Conservation (phyloP, 768 basidiomycete species). For the Pleurotus cornucopiae region DNA sequence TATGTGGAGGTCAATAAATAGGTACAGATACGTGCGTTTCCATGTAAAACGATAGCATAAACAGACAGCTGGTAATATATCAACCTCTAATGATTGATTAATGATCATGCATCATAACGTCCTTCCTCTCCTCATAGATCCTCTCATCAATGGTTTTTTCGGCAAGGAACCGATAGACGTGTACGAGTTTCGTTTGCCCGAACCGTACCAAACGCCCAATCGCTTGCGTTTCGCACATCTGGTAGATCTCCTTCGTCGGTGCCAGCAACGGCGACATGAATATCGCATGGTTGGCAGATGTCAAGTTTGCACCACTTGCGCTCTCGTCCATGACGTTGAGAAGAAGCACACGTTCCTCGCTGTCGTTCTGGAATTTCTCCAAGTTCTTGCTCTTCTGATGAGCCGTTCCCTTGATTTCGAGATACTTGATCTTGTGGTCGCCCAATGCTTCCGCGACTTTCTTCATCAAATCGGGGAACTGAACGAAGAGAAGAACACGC, state of each 20-base stretch:
- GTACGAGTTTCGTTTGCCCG: slow-evolving; percentile 77
- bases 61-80: no score
- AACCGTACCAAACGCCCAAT: slow-evolving; percentile 81
- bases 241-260: slow-evolving; percentile 77
- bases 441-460: slow-evolving; percentile 84
- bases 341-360: slow-evolving; percentile 75
- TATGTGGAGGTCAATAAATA: no score
- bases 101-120: slow-evolving; percentile 13
- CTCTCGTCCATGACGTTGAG: slow-evolving; percentile 94
- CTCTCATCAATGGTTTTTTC: slow-evolving; percentile 85
- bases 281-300: slow-evolving; percentile 90
- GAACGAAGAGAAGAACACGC: slow-evolving; percentile 90
- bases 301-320: slow-evolving; percentile 90
- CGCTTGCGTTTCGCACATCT: slow-evolving; percentile 79
- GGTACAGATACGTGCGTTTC: no score
- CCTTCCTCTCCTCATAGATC: slow-evolving; percentile 60
- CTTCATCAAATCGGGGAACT: slow-evolving; percentile 89
- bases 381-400: slow-evolving; percentile 76
- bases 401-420: slow-evolving; percentile 79
- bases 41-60: no score
- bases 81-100: neutral
- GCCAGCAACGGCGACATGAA: slow-evolving; percentile 92
- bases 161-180: slow-evolving; percentile 83
- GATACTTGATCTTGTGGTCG: slow-evolving; percentile 66
- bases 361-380: slow-evolving; percentile 80